Evolutionary conservation across 495 filamentous ascomycete species (phyloP).

Genomic region (Gamarada debralockiae): DNA sequence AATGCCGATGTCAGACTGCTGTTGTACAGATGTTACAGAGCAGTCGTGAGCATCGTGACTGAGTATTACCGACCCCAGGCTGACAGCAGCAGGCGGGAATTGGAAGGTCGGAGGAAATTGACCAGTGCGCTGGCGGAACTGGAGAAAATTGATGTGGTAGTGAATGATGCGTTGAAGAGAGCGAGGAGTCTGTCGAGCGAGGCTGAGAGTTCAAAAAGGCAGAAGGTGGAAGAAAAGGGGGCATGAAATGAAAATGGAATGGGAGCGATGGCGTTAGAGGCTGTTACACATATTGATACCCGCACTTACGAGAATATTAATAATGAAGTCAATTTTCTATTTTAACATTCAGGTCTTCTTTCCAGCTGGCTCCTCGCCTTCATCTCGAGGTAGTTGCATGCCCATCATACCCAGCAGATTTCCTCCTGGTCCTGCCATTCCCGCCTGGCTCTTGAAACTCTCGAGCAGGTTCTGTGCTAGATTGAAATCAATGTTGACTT

Average conservation of each 20-base stretch:
- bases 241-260: not conserved
- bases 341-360: not conserved
- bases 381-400: slow-evolving; percentile 73
- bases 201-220: slow-evolving; percentile 8
- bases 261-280: slow-evolving; percentile 15
- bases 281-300: slow-evolving; percentile 4
- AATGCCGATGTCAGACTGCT: slow-evolving; percentile 34
- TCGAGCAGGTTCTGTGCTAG: slow-evolving; percentile 90
- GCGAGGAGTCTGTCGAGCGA: slow-evolving; percentile 1
- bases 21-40: slow-evolving; percentile 47
- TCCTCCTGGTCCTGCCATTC: slow-evolving; percentile 77
- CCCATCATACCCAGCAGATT: slow-evolving; percentile 87
- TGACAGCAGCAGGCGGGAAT: slow-evolving; percentile 39
- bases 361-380: slow-evolving; percentile 37
- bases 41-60: slow-evolving; percentile 37
- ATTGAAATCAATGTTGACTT: slow-evolving; percentile 77
- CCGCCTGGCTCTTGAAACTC: slow-evolving; percentile 84
- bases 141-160: slow-evolving; percentile 26
- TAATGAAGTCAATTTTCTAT: slow-evolving; percentile 3
- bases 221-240: not conserved
- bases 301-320: slow-evolving; percentile 2
- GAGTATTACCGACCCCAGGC: slow-evolving; percentile 44
- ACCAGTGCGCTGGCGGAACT: slow-evolving; percentile 33
- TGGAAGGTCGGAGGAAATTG: slow-evolving; percentile 40
- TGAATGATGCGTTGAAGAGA: slow-evolving; percentile 20